Evolutionary conservation across 176 grass and related monocot genomes (phyloP), one percentile per base, ranked within the genome.

Genomic region (Lolium perenne): DNA sequence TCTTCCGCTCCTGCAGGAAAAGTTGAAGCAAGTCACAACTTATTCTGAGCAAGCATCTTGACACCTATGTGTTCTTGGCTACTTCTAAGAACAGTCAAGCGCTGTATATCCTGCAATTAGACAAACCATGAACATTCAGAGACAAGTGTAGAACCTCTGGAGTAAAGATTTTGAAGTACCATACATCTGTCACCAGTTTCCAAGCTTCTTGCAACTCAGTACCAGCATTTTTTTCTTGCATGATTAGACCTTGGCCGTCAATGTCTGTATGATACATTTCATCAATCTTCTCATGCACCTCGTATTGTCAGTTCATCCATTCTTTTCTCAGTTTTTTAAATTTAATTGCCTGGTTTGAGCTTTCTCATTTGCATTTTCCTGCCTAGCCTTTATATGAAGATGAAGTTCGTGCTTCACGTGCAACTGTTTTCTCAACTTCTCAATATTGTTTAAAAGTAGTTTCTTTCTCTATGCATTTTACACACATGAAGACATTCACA

Each of bases 201-300:
- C 82, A 76, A 82, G 92, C 92, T 80, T 95, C 87, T 79, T 91
- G 76, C 71, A 95, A 58, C 79, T 97, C 92, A 74, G 91, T 82
- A 32, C 86, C 92, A 76, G 20, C 61, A 49, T 57, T 88, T 0
- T 59, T 88, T 64, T 90, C 91, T 83, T 81, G 86, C n/a, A 88
- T 11, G 41, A 95, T 85, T 54, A 97, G 74, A 53, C 10, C 11
- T 80, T 93, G 87, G 54, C 91, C 88, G 16, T 69, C 53, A 46
- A 2, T 74, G 23, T 93, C 91, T 57, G 79, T 58, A 43, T 86
- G 26, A 12, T 91, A 78, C 91, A 95, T 87, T 82, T 97, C 91
- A 4, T 91, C 85, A 1, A 97, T 84, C 84, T 95, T 93, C 8
- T 91, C 86, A 38, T 38, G n/a, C 40, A 94, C 72, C 78, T 89